Evolutionary conservation across 306 rosid genomes (phyloP).

Genomic region (Benincasa hispida): DNA sequence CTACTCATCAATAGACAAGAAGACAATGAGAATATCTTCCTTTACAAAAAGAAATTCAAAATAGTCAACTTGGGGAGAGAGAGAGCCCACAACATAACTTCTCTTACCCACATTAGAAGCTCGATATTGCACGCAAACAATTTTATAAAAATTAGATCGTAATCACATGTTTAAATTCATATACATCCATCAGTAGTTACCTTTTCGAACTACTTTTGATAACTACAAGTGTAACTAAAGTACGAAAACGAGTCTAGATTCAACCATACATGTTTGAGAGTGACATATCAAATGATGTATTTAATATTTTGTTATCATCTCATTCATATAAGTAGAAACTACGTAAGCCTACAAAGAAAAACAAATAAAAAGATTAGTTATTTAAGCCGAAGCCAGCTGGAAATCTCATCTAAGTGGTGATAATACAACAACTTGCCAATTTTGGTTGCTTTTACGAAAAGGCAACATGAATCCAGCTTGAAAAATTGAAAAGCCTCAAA

Average conservation of each 20-base stretch:
- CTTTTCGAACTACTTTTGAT: neutral
- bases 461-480: slow-evolving; percentile 2
- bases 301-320: neutral
- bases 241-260: neutral
- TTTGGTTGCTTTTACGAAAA: neutral
- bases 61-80: neutral
- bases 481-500: neutral
- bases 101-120: neutral
- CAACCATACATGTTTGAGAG: neutral
- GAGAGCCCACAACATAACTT: neutral
- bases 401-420: neutral
- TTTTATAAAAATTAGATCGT: neutral
- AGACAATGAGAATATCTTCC: neutral
- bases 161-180: neutral
- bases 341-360: neutral
- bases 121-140: neutral
- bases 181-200: neutral
- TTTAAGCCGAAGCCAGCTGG: neutral
- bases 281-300: neutral
- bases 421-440: neutral
- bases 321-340: neutral
- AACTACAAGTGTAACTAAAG: neutral
- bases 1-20: neutral
- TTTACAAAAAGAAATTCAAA: neutral
- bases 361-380: neutral